Evolutionary conservation across 2,329 filamentous ascomycete genomes (phyloP), one percentile per base, ranked within the genome.

Genomic region (Sporothrix brunneoviolacea): DNA sequence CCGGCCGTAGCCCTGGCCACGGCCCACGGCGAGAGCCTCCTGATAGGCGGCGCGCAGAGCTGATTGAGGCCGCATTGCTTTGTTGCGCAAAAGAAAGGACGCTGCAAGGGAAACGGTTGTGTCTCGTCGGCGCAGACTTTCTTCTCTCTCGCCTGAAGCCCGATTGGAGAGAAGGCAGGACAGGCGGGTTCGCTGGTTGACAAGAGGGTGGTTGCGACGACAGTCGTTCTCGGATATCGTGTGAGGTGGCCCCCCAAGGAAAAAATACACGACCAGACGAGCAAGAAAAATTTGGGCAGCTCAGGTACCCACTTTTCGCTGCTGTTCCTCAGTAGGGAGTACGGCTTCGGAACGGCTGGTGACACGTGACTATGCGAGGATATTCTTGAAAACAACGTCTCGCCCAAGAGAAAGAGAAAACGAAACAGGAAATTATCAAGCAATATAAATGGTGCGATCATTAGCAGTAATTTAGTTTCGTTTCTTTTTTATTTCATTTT

Each of bases 51-150:
- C 41, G 15, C 47, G 48, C 21, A 50, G 24, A 18, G 38, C 30
- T 19, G 48, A 27, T 16, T 43, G 52, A 18, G 48, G 35, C 22
- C 40, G 48, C 43, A 51, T 51, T 38, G 24, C 42, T 5, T 33
- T 43, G 3, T n/a, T 4, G 46, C n/a, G n/a, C n/a, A n/a, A n/a
- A n/a, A n/a, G n/a, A n/a, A n/a, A n/a, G n/a, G n/a, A n/a, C n/a
- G n/a, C n/a, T n/a, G n/a, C n/a, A n/a, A n/a, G n/a, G n/a, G n/a
- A n/a, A n/a, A n/a, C n/a, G n/a, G n/a, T 35, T 38, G 10, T 42
- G 21, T 42, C 8, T 21, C 9, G 35, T 39, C 7, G 36, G 19
- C 16, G 18, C 19, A 7, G n/a, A 13, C 3, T 10, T 16, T 10
- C 4, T 21, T 22, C n/a, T n/a, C 15, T 24, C 16, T 18, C 8